Conservation (phyloP, 108 stramenopile genomes). For the Discostella stelligeroides region DNA sequence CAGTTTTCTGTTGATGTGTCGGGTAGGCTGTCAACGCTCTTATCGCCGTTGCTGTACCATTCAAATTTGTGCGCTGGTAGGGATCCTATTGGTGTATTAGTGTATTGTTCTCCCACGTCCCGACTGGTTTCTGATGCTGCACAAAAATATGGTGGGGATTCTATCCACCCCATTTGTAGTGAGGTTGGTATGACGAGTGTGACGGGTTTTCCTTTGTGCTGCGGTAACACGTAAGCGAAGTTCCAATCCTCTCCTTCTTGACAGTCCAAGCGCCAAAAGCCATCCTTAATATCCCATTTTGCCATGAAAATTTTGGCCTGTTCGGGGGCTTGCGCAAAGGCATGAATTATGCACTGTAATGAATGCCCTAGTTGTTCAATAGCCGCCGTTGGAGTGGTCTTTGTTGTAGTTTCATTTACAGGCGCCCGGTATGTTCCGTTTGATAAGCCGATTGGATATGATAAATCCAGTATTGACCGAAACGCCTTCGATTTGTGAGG, state of each 20-base stretch:
- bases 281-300: too few relatives aligned
- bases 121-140: too few relatives aligned
- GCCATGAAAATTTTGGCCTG: too few relatives aligned
- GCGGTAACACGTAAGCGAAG: slow-evolving; percentile 2
- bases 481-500: background rate
- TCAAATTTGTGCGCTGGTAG: slow-evolving; percentile 4
- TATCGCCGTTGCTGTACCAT: background rate
- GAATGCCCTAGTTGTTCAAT: slow-evolving; percentile 4
- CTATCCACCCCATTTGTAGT: too few relatives aligned
- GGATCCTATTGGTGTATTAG: background rate
- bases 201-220: background rate
- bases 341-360: slow-evolving; percentile 1
- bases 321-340: background rate
- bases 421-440: too few relatives aligned
- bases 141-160: too few relatives aligned
- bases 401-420: background rate
- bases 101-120: slow-evolving; percentile 1
- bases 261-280: too few relatives aligned
- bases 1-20: too few relatives aligned
- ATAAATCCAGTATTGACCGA: too few relatives aligned
- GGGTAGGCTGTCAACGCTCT: too few relatives aligned
- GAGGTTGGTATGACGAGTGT: background rate
- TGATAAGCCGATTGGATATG: background rate
- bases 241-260: slow-evolving; percentile 15
- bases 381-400: background rate